A percentile compares a stretch with the other conserved stretches of the same genome.
phyloP scores from a whole-genome alignment of 2,329 filamentous ascomycete species.

The Mycogone perniciosa region DNA sequence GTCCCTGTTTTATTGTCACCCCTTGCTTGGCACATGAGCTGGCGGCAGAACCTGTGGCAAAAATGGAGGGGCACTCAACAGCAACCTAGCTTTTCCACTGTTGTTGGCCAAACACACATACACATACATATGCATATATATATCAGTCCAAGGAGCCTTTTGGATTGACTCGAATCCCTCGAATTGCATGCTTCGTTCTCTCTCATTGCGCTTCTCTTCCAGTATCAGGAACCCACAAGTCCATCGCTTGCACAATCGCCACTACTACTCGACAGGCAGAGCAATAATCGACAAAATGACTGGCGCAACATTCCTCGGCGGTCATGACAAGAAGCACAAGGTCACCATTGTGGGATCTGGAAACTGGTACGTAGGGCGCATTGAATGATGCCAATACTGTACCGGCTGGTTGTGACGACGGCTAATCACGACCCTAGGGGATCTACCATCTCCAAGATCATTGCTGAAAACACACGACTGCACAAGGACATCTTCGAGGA shows the following conservation, averaged over 20 bases:
- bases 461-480: slow-evolving; percentile 81
- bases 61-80: background rate
- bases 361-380: slow-evolving; percentile 64
- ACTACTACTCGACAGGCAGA: slow-evolving; percentile 16
- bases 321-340: slow-evolving; percentile 71
- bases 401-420: too few species aligned
- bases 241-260: slow-evolving; percentile 13
- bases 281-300: slow-evolving; percentile 25
- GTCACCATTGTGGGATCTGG: slow-evolving; percentile 92
- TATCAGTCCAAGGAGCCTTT: background rate
- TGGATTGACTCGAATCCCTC: background rate
- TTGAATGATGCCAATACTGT: background rate
- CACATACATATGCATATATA: slow-evolving; percentile 4
- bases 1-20: too few species aligned
- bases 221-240: slow-evolving; percentile 13
- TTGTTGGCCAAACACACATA: background rate
- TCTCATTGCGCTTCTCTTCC: slow-evolving; percentile 14
- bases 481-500: slow-evolving; percentile 78
- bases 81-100: background rate
- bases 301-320: slow-evolving; percentile 31
- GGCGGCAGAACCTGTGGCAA: background rate
- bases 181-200: slow-evolving; percentile 21
- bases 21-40: slow-evolving; percentile 1
- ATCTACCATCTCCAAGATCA: slow-evolving; percentile 93
- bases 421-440: slow-evolving; percentile 52